Conservation (phyloP, 495 filamentous ascomycete genomes). For the Aspergillus haitiensis region DNA sequence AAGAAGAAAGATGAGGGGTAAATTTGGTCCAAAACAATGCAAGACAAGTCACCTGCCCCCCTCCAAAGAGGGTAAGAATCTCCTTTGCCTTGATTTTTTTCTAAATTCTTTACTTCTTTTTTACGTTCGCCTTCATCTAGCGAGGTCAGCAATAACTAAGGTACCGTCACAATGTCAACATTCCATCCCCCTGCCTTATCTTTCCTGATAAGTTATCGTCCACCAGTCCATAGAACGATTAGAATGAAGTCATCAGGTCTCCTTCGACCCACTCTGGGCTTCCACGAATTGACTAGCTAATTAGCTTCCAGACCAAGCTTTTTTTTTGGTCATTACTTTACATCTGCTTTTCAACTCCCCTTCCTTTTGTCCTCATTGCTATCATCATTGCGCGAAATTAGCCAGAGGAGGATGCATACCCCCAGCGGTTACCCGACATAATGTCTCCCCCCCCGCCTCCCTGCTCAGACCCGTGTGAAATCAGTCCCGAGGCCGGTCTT, state of each 20-base stretch:
- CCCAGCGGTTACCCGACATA: background rate
- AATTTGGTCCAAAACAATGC: conserved; percentile 3
- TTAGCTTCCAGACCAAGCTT: background rate
- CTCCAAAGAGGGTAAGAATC: background rate
- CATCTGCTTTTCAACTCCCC: background rate
- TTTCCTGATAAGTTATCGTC: background rate
- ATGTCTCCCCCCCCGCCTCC: conserved; percentile 5
- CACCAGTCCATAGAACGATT: background rate
- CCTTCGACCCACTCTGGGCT: conserved; percentile 4
- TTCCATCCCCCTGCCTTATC: too few relatives aligned
- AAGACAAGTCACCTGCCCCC: conserved; percentile 21
- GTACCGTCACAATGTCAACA: background rate
- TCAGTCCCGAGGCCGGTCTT: conserved; percentile 3
- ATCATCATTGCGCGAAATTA: too few relatives aligned
- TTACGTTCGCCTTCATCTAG: background rate
- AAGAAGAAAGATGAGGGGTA: conserved; percentile 17
- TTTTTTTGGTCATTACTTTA: background rate
- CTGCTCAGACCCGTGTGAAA: conserved; percentile 1
- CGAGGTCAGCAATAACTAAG: background rate
- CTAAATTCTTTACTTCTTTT: background rate
- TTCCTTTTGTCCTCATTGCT: background rate
- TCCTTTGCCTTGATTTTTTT: background rate
- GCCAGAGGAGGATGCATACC: background rate
- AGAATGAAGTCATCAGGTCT: conserved; percentile 1
- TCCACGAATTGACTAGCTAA: background rate